Base-by-base conservation (phyloP, 805 yeast species). In the Yarrowia yakushimensis region DNA sequence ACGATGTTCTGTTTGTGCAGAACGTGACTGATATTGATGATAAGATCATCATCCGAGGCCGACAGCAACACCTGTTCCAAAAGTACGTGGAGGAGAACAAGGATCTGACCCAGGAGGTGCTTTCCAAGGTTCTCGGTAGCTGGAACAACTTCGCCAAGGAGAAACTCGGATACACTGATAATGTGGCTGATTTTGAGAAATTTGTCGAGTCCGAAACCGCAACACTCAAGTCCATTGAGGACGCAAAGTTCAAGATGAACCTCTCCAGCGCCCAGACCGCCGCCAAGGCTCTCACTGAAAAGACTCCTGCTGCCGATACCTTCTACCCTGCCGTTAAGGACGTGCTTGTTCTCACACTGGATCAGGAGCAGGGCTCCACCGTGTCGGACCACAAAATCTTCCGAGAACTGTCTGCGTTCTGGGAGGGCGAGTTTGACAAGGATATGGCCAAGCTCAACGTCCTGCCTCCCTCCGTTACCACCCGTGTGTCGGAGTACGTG, bases 11-110 rank as follows among this genome's bases (percentile, higher is more conserved):
- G 52, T 94, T 92, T 75, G 91, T 94, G 46, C 99, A 94, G 77
- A 94, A 94, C 72, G 97, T 94, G 64, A 94, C 99, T n/a, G 99
- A 94, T 74, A 91, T 94, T 65, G 99, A 94, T 74, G 99, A 94
- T 75, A 94, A 94, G 76, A 94, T 94, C 75, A 94, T 94, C 69
- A 77, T 94, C 43, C 87, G 97, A 65, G 98, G 97, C 4, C 86
- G 99, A 73, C 97, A 94, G 71, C 86, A 84, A 69, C 85, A 86
- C 73, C 77, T 94, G 33, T 92, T 88, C 70, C 87, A 86, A 39
- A 76, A 85, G 67, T 88, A 82, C 13, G 67, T 70, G 22, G 69
- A 70, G 28, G 69, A 76, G 46, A 67, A 70, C 10, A 61, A 60
- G 18, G 69, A 68, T 17, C 11, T 72, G 63, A 67, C 76, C 6